Evolutionary conservation across 2,329 filamentous ascomycete species (phyloP).

Genomic region (Xylariaceae sp.): DNA sequence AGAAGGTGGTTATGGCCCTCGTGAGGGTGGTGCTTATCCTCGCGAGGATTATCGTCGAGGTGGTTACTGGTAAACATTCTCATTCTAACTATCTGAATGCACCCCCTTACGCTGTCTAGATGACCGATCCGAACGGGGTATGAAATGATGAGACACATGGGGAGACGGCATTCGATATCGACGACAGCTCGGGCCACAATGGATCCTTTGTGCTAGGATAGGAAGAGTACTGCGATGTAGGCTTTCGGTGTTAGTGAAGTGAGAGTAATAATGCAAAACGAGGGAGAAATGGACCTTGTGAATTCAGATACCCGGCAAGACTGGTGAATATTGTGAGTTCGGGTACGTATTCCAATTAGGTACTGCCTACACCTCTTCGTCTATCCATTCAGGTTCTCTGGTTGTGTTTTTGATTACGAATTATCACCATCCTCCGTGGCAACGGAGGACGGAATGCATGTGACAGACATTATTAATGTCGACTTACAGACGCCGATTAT

Average conservation of each 20-base stretch:
- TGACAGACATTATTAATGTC: not conserved
- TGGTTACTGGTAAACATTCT: slow-evolving; percentile 34
- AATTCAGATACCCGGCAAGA: not conserved
- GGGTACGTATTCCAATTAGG: not conserved
- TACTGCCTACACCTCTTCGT: not conserved
- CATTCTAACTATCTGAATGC: slow-evolving; percentile 23
- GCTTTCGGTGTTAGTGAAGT: slow-evolving; percentile 8
- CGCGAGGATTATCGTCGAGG: slow-evolving; percentile 33
- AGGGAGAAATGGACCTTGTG: not conserved
- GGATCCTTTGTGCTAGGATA: slow-evolving; percentile 8
- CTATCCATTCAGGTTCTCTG: not conserved
- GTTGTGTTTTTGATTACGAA: not conserved
- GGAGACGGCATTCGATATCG: slow-evolving; percentile 7
- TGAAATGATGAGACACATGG: slow-evolving; percentile 13
- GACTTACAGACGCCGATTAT: not conserved
- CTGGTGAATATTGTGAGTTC: not conserved
- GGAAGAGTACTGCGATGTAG: slow-evolving; percentile 3
- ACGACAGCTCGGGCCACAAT: slow-evolving; percentile 4
- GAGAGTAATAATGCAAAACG: not conserved
- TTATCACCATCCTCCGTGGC: too few relatives aligned
- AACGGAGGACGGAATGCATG: too few relatives aligned
- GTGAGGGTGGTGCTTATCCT: slow-evolving; percentile 31
- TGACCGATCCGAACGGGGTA: slow-evolving; percentile 17
- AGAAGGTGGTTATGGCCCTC: slow-evolving; percentile 44
- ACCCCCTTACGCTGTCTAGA: slow-evolving; percentile 34